Evolutionary conservation across 2,329 filamentous ascomycete genomes (phyloP), one percentile per base, ranked within the genome.

Genomic region (Aspergillus brunneoviolaceus): DNA sequence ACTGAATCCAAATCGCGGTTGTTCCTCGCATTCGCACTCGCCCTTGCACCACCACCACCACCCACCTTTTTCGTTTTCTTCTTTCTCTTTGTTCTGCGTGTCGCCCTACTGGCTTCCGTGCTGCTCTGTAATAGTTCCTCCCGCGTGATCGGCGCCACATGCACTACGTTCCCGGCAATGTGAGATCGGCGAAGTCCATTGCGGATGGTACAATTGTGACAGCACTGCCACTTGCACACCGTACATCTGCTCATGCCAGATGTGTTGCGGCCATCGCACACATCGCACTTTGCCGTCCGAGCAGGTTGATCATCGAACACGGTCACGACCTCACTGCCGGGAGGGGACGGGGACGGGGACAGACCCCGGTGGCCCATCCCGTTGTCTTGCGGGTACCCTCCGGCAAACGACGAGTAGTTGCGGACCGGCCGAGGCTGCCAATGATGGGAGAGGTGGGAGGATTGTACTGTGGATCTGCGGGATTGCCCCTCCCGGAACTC

Each of bases 251-350:
- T 65, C 62, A 77, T 69, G 2, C 68, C 72, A 1, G 60, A 50
- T n/a, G 50, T 65, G 55, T 77, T 77, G 48, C 74, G 69, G 1
- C 55, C 51, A 42, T 73, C 70, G 64, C 76, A 78, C 2, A 70
- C 42, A 54, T 78, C 76, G 54, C 76, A 78, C 59, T 76, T 76
- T 0, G 73, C 74, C 0, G 74, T 77, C 57, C 72, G 71, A 9
- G 72, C 71, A 5, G 56, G 52, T 14, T 77, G 60, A 7, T 64
- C 54, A n/a, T 62, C 63, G 62, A 76, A 77, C 9, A 57, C 60
- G 7, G 60, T 65, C 5, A 54, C 23, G 2, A 48, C 9, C 16
- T 45, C 39, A 12, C 10, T 35, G 0, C 35, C 31, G 27, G 29
- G 47, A n/a, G 29, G 54, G 14, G 25, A 31, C 14, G 33, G 10